Conservation (phyloP, 1,139 yeast genomes). For the Trichomonascaceae sp. region DNA sequence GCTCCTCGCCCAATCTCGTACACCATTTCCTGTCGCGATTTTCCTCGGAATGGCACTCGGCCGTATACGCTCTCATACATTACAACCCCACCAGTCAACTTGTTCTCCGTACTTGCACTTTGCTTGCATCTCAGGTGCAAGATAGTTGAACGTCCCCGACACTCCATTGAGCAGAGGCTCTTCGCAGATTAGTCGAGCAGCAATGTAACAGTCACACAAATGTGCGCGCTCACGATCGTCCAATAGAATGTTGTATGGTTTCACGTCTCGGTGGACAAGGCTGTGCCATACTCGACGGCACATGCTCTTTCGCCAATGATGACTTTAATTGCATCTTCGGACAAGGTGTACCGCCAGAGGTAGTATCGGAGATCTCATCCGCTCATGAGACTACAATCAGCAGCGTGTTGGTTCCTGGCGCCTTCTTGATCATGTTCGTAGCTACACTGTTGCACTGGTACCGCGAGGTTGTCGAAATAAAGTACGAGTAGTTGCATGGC, state of each 20-base stretch:
- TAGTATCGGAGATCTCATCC: conserved; percentile 88
- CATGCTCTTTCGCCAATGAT: conserved; percentile 57
- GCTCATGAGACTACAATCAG: conserved; percentile 33
- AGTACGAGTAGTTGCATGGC: conserved; percentile 25
- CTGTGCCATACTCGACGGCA: conserved; percentile 49
- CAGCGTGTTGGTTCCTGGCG: conserved; percentile 19
- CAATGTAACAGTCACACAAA: conserved; percentile 57
- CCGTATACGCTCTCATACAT: conserved; percentile 74
- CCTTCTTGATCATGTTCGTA: conserved; percentile 16
- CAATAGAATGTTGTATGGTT: conserved; percentile 55
- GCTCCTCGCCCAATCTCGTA: conserved; percentile 8
- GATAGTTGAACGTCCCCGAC: conserved; percentile 80
- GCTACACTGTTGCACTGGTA: conserved; percentile 15
- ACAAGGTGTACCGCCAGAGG: conserved; percentile 37
- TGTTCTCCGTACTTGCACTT: conserved; percentile 40
- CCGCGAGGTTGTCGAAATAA: conserved; percentile 19
- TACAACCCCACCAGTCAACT: conserved; percentile 91
- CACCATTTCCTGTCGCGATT: conserved; percentile 14
- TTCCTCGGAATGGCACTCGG: conserved; percentile 70
- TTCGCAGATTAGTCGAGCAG: conserved; percentile 16
- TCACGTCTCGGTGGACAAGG: conserved; percentile 55
- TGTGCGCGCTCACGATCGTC: conserved; percentile 59
- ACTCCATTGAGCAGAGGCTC: conserved; percentile 36
- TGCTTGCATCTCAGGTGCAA: conserved; percentile 72
- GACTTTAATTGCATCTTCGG: conserved; percentile 51